Evolutionary conservation across 805 yeast species (phyloP), one percentile per base, ranked within the genome.

Genomic region (Ogataea paraovalis): DNA sequence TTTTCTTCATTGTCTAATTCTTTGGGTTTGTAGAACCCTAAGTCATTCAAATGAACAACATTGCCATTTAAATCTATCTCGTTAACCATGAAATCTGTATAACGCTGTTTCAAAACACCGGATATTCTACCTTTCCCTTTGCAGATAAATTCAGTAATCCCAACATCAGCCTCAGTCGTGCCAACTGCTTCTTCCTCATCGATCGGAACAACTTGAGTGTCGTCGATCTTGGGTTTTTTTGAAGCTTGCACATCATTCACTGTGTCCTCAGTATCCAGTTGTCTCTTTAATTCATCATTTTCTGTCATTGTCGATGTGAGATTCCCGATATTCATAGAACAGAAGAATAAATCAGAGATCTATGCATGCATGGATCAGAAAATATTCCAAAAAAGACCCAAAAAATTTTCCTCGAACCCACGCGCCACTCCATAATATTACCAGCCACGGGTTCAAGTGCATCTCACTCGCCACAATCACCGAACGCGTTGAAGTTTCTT

Each of bases 21-120:
- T 18, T 34, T 34, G 16, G 38, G 38, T 16, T 39, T 44, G 25
- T 39, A 33, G 16, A 44, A 27, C 4, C 97, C 97, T 45, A 80
- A 78, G 59, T 91, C 96, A 9, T 69, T 63, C 51, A 94, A 72
- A 63, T 83, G 91, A 12, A 91, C 77, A 2, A 90, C 96, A 2
- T 78, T 67, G 1, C 87, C 95, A 20, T 78, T 68, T 27, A 68
- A 56, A 50, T 75, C 85, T 47, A 94, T 85, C 66, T 94, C 99
- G 66, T 90, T 88, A 40, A 94, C 99, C 61, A 88, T 75, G 64
- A 94, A 94, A 64, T 94, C 99, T 12, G 96, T 84, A 67, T 90
- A 91, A 51, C 97, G 73, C 61, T 87, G 96, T 65, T 94, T 94
- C 57, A 94, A 72, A 13, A 77, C 74, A 2, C 98, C 99, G 16